Evolutionary conservation across 2,329 filamentous ascomycete genomes (phyloP).

Genomic region (Claviceps sp.): DNA sequence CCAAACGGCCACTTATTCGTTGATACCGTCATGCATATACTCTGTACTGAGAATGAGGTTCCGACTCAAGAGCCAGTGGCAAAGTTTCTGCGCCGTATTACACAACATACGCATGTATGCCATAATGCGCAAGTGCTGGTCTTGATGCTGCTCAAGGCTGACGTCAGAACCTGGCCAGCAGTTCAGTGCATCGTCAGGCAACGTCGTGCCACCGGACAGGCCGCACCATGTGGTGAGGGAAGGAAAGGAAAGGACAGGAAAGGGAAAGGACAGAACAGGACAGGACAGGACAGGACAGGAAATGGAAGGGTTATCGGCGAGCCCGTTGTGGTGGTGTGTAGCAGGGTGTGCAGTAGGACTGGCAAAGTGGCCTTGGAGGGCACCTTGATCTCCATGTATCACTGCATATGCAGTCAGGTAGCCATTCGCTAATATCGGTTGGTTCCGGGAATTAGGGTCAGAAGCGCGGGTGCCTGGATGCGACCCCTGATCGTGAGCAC

Average conservation of each 20-base stretch:
- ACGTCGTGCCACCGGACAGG: not conserved
- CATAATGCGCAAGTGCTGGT: not conserved
- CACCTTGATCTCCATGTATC: not conserved
- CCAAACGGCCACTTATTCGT: not conserved
- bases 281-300: too few species aligned
- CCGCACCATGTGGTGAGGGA: not conserved
- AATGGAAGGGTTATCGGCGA: too few species aligned
- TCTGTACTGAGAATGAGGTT: not conserved
- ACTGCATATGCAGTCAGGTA: not conserved
- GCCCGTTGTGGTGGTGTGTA: too few species aligned
- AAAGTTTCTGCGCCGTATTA: not conserved
- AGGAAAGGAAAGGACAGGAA: too few species aligned
- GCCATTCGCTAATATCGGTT: not conserved
- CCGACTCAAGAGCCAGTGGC: not conserved
- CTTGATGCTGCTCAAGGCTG: not conserved
- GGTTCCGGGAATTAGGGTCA: slow-evolving; percentile 5
- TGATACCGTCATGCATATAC: not conserved
- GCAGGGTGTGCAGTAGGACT: too few species aligned
- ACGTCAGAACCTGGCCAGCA: not conserved
- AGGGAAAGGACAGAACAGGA: too few species aligned
- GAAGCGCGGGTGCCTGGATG: not conserved
- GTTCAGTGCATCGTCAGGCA: not conserved
- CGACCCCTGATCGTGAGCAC: not conserved
- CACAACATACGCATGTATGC: not conserved
- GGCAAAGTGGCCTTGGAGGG: not conserved